Evolutionary conservation across 495 filamentous ascomycete genomes (phyloP), one percentile per base, ranked within the genome.

Genomic region (Jackrogersella multiformis): DNA sequence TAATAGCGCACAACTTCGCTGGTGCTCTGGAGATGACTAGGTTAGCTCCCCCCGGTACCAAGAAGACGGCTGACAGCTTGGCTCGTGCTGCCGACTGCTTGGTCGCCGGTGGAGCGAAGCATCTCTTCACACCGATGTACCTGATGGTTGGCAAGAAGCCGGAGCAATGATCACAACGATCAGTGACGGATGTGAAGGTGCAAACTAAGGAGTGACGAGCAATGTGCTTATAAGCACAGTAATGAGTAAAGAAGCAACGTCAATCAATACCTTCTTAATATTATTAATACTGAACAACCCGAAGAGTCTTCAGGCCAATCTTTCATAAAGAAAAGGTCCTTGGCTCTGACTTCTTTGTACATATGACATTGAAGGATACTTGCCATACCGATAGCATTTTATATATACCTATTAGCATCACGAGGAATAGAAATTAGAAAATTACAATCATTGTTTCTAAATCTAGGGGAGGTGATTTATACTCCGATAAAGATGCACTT

Each of bases 101-200:
- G 54, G 95, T 97, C 5, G 92, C 89, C 44, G 95, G 95, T 79
- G 95, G 88, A 35, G 89, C 91, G 84, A 87, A 92, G 85, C 91
- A 97, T 74, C 85, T 99, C 15, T 99, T 99, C 82, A 99, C 95
- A 0, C 95, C 95, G 35, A 99, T 99, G 95, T 98, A 97, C 82
- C 81, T 99, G 76, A 97, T 99, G 95, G 88, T 99, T 58, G 95
- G 86, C 35, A 87, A 93, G 80, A 99, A 99, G 83, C 92, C 94
- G n/a, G 68, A 68, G 41, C 71, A 80, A 66, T 82, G 75, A 63
- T 15, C 12, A 9, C 8, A 20, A 4, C 5, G 12, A 56, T 16
- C 35, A 5, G 12, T 26, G 23, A 39, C 2, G n/a, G n/a, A 21
- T 6, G 12, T 21, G n/a, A 26, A 7, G 13, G 34, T 4, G 8